Base-by-base conservation (phyloP, 345 rosid species). In the Tarenaya hassleriana region DNA sequence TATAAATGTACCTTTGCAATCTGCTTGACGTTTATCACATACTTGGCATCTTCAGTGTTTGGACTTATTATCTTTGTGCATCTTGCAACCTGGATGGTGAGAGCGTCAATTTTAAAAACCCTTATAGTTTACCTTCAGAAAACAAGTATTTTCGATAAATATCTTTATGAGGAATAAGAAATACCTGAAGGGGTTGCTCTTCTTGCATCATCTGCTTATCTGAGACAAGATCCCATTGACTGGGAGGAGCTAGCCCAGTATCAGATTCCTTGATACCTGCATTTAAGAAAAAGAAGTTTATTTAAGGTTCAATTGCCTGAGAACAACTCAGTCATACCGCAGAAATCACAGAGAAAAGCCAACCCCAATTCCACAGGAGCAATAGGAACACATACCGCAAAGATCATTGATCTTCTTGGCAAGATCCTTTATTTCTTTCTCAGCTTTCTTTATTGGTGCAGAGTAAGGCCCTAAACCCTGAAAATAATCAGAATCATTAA, bases 171-270 rank as follows among this genome's bases (percentile, higher is more conserved):
- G 7, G 34, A 42, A 16, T 56, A 50, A 31, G 5, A 7, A 13
- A 1, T 52, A 67, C 66, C 79, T 92, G 98, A 45, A 92, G 94
- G 7, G 97, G 98, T 55, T 92, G 97, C 69, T 92, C 98, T 61
- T 92, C 98, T 62, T 92, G 98, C 98, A 92, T 92, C 98, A 92
- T 92, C 56, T 88, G 95, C 55, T 92, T 92, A 56, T 92, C 98
- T 1, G 98, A 92, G 11, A 92, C 98, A 49, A 92, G 98, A 77
- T 92, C 98, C 98, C 98, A 92, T 41, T 92, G 98, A 56, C 97
- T 88, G 4, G 98, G 98, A 41, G 95, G 84, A 58, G 97, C 97
- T 61, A 92, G 67, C 10, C 98, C 97, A 37, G 97, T 92, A 47
- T 88, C 98, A 34, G 98, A 92, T 68, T 92, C 98, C 75, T 92